phyloP scores from a whole-genome alignment of 2,329 filamentous ascomycete species.

The Trichoderma pleuroti region DNA sequence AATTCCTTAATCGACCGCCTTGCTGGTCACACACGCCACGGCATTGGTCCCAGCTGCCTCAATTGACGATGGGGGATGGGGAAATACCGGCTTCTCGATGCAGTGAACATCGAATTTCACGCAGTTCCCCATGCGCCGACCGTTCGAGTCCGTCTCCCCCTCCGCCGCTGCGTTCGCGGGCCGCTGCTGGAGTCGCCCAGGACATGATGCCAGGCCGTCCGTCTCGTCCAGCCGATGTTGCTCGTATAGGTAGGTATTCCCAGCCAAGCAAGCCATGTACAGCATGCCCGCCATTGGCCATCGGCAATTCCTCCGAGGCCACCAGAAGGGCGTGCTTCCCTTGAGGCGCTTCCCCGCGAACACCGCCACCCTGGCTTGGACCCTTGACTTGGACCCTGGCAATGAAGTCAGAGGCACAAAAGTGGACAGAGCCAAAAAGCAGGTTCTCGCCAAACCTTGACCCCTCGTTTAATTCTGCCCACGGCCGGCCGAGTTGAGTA shows the following conservation, averaged over 20 bases:
- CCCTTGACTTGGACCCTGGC: slow-evolving; percentile 7
- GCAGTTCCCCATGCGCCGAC: slow-evolving; percentile 11
- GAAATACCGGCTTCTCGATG: slow-evolving; percentile 16
- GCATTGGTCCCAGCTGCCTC: slow-evolving; percentile 8
- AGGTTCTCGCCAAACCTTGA: slow-evolving; percentile 18
- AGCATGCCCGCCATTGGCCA: not conserved
- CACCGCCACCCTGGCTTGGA: slow-evolving; percentile 17
- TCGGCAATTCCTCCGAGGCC: slow-evolving; percentile 9
- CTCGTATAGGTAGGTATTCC: too few species aligned
- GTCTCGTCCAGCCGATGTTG: not conserved
- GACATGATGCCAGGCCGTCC: not conserved
- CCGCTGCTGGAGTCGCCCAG: not conserved
- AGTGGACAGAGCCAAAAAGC: slow-evolving; percentile 7
- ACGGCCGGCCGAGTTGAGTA: not conserved
- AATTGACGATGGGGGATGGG: not conserved
- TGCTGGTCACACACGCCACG: slow-evolving; percentile 2
- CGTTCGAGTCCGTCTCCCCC: not conserved
- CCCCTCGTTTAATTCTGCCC: slow-evolving; percentile 7
- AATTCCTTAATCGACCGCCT: slow-evolving; percentile 16
- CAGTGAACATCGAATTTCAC: slow-evolving; percentile 10
- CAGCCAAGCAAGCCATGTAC: not conserved
- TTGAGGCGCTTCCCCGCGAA: slow-evolving; percentile 16
- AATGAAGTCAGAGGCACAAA: slow-evolving; percentile 18
- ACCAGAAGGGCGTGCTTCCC: not conserved
- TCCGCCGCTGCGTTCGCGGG: too few species aligned